Conservation (phyloP, 1,284 basidiomycete genomes). For the Moesziomyces sp. region DNA sequence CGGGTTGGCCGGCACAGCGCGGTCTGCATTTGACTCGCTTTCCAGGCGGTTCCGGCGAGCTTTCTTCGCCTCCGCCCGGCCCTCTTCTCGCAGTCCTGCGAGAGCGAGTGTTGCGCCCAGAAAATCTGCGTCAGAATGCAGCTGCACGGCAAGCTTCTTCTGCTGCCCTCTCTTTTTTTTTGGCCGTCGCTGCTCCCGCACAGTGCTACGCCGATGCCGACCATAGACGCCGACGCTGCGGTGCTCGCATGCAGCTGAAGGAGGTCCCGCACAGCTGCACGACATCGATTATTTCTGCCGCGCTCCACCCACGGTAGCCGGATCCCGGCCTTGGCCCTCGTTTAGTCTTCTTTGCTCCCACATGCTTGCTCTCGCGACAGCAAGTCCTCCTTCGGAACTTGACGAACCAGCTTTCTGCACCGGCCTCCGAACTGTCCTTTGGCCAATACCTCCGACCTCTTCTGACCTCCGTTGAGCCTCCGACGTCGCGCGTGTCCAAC, state of each 20-base stretch:
- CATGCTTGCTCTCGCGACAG: not conserved
- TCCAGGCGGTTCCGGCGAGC: too few species aligned
- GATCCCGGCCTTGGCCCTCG: too few species aligned
- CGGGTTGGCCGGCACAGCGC: not conserved
- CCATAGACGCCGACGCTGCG: not conserved
- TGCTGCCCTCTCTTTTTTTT: not conserved
- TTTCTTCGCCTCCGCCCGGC: too few species aligned
- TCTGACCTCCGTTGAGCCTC: not conserved
- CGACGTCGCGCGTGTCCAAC: not conserved
- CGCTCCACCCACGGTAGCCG: too few species aligned
- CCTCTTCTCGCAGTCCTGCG: not conserved
- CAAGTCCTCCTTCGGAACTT: not conserved
- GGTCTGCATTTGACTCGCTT: not conserved
- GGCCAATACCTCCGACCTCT: not conserved
- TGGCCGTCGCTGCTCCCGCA: not conserved
- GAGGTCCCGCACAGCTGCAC: too few species aligned
- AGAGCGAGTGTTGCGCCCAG: not conserved
- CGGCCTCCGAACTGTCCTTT: too few species aligned
- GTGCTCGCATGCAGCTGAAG: not conserved
- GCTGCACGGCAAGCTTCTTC: not conserved
- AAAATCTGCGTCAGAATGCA: constrained; percentile 14
- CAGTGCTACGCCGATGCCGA: not conserved
- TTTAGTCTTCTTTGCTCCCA: not conserved
- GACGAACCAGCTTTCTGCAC: not conserved
- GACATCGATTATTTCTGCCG: too few species aligned